Evolutionary conservation across 148 eudicot species (phyloP).

Genomic region (Silene conica): DNA sequence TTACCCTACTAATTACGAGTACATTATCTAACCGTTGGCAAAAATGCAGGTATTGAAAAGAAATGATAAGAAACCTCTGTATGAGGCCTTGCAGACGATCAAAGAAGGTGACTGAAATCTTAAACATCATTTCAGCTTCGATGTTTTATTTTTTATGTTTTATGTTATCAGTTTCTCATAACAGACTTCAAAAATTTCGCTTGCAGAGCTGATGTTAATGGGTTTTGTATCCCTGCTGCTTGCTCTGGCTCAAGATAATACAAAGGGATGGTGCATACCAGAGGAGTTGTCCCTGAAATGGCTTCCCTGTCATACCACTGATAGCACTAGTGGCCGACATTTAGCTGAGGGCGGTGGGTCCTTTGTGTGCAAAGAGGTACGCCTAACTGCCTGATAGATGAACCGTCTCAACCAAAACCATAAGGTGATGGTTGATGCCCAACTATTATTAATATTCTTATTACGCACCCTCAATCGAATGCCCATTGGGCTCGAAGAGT

Average conservation of each 20-base stretch:
- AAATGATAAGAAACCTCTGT: constrained; percentile 23
- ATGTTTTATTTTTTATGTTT: background rate
- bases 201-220: constrained; percentile 33
- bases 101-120: constrained; percentile 25
- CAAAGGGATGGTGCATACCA: background rate
- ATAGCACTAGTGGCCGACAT: constrained; percentile 2
- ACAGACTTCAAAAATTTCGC: too few species aligned
- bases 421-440: too few species aligned
- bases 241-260: constrained; percentile 23
- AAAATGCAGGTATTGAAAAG: constrained; percentile 20
- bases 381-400: too few species aligned
- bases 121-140: background rate
- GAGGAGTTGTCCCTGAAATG: constrained; percentile 1
- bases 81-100: constrained; percentile 27
- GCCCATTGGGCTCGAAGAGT: too few species aligned
- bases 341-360: background rate
- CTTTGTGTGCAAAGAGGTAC: constrained; percentile 17
- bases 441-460: too few species aligned
- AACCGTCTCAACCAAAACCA: too few species aligned
- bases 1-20: too few species aligned
- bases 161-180: background rate
- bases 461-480: too few species aligned
- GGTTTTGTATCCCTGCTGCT: constrained; percentile 28
- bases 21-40: too few species aligned
- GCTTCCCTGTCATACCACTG: constrained; percentile 23